Percentiles rank a stretch among this genome's conserved stretches.
Evolutionary conservation across 2,329 filamentous ascomycete species (phyloP).

Genomic region (Thielaviopsis punctulata): DNA sequence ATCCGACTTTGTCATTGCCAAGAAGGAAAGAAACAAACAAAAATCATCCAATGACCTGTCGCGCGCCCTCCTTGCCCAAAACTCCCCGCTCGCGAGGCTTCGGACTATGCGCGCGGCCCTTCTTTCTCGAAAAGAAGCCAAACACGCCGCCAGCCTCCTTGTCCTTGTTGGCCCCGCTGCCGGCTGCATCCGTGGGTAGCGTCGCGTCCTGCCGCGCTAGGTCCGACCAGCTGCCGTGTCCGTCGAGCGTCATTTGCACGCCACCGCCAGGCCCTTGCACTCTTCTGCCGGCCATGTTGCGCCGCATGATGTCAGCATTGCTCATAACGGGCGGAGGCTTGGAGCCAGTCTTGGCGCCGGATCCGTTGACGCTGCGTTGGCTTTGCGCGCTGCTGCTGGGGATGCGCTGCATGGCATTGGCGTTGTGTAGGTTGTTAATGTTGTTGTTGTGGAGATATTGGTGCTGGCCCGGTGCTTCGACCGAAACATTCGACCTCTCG

Average conservation of each 20-base stretch:
- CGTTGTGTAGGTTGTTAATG: conserved; percentile 1
- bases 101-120: conserved; percentile 75
- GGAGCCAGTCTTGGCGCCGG: neutral
- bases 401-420: conserved; percentile 3
- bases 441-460: neutral
- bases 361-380: conserved; percentile 11
- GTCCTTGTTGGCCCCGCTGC: conserved; percentile 32
- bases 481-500: conserved; percentile 13
- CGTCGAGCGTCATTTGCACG: conserved; percentile 79
- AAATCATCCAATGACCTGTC: conserved; percentile 53
- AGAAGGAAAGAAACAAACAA: too few species aligned
- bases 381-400: conserved; percentile 6
- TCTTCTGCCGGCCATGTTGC: conserved; percentile 28
- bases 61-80: conserved; percentile 81
- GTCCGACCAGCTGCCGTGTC: conserved; percentile 79
- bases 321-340: neutral
- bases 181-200: conserved; percentile 48
- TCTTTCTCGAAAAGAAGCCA: conserved; percentile 77
- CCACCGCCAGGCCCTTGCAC: conserved; percentile 67
- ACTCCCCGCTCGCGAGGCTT: conserved; percentile 91
- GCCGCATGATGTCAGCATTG: conserved; percentile 7
- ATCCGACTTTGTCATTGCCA: too few species aligned
- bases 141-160: conserved; percentile 65
- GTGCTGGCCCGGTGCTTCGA: neutral
- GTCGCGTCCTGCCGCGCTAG: conserved; percentile 71